Evolutionary conservation across 2,329 filamentous ascomycete species (phyloP).

Genomic region (Fulvia fulva): DNA sequence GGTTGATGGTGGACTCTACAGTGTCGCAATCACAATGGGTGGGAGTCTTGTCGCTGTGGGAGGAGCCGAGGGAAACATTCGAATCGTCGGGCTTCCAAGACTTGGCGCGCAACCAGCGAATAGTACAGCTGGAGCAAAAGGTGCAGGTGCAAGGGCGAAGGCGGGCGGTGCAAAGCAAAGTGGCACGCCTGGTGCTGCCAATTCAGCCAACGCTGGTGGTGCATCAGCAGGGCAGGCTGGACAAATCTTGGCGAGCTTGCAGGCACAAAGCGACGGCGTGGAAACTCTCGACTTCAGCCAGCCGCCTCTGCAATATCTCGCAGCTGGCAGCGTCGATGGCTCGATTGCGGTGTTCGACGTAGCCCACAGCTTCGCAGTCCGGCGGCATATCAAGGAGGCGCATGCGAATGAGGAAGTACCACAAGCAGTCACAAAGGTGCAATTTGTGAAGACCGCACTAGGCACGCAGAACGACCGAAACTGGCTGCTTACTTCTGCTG

Average conservation of each 20-base stretch:
- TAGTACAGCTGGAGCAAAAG: slow-evolving; percentile 38
- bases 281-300: slow-evolving; percentile 68
- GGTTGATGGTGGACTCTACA: slow-evolving; percentile 87
- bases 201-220: slow-evolving; percentile 34
- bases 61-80: slow-evolving; percentile 80
- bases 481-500: slow-evolving; percentile 79
- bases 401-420: slow-evolving; percentile 65
- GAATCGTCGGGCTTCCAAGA: slow-evolving; percentile 78
- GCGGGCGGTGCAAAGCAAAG: slow-evolving; percentile 44
- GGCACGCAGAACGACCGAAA: slow-evolving; percentile 30
- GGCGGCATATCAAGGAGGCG: slow-evolving; percentile 73
- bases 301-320: slow-evolving; percentile 58
- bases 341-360: slow-evolving; percentile 83
- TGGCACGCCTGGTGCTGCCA: slow-evolving; percentile 35
- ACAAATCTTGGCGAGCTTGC: slow-evolving; percentile 75
- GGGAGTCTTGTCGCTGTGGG: slow-evolving; percentile 79
- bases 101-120: slow-evolving; percentile 34
- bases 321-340: slow-evolving; percentile 61
- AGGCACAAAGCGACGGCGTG: slow-evolving; percentile 73
- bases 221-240: slow-evolving; percentile 54
- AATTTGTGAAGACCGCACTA: slow-evolving; percentile 62
- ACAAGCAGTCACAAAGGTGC: slow-evolving; percentile 78
- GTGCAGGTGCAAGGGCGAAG: slow-evolving; percentile 48
- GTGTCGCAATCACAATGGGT: slow-evolving; percentile 75
- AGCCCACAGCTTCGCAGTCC: slow-evolving; percentile 78